phyloP scores from a whole-genome alignment of 495 filamentous ascomycete species.

The Penicillium paxilli region DNA sequence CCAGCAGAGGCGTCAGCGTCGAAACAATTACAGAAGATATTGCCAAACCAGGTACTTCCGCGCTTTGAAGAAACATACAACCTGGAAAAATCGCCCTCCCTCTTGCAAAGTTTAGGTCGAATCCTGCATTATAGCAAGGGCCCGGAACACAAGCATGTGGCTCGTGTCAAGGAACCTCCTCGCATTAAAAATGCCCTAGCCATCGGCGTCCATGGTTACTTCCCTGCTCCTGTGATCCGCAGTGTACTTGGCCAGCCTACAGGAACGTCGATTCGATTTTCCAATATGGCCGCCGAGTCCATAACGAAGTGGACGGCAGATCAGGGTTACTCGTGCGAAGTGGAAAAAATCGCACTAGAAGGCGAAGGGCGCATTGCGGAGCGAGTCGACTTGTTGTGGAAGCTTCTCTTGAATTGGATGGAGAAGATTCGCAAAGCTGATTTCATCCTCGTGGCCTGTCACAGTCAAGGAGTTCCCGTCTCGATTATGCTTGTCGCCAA shows the following conservation, averaged over 20 bases:
- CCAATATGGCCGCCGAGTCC: constrained; percentile 80
- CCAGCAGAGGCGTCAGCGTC: constrained; percentile 39
- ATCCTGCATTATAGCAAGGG: constrained; percentile 63
- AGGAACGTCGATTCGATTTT: constrained; percentile 91
- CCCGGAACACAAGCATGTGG: constrained; percentile 65
- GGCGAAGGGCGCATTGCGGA: constrained; percentile 96
- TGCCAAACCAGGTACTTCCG: constrained; percentile 68
- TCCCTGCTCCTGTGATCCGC: constrained; percentile 80
- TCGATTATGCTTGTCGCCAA: constrained; percentile 92
- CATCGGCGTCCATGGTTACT: constrained; percentile 93
- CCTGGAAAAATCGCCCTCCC: constrained; percentile 64
- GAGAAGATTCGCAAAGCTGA: constrained; percentile 85
- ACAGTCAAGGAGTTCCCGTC: constrained; percentile 94
- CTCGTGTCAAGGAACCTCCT: constrained; percentile 65
- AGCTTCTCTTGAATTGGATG: constrained; percentile 91
- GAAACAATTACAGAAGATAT: constrained; percentile 43
- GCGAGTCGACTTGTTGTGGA: constrained; percentile 89
- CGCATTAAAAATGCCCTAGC: constrained; percentile 81
- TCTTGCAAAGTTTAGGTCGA: constrained; percentile 68
- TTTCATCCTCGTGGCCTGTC: constrained; percentile 85
- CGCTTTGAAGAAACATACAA: constrained; percentile 67
- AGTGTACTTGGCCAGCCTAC: constrained; percentile 91
- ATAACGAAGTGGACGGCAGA: constrained; percentile 77
- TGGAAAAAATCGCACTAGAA: constrained; percentile 92
- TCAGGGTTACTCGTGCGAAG: constrained; percentile 62